Evolutionary conservation across 208 protist genomes (phyloP), one percentile per base, ranked within the genome.

Genomic region (Trypanosomatidae sp.): DNA sequence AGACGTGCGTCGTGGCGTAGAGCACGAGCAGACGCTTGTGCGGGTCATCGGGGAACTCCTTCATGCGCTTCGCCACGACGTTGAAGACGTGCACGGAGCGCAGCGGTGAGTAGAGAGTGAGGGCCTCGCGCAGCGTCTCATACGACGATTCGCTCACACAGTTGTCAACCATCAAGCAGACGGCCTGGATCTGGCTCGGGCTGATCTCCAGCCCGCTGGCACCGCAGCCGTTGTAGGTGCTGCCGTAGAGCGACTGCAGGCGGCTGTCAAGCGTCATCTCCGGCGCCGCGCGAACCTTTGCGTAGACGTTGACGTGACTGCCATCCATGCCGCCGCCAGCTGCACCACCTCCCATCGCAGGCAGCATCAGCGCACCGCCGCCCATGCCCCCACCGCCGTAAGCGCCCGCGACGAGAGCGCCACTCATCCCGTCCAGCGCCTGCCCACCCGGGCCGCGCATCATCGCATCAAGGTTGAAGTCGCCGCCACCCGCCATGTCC

Each of bases 61-160:
- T 73, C 83, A 95, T 85, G 46, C 92, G 92, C 81, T 95, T 97
- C 28, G 92, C 87, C 41, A 92, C 73, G 28, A 93, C 84, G 78
- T 86, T 88, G 68, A 97, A 94, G 22, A 88, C 82, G 74, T 97
- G 92, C 9, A 88, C 81, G 7, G 86, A 64, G 59, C 90, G 87
- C 17, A 86, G 76, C n/a, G 88, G 90, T 1, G 79, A 80, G 71
- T 93, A 93, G 15, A 90, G 71, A 49, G 70, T 80, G 43, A 97
- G 79, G 22, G 83, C 80, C 43, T 91, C 71, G 46, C 91, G 81
- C 15, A 97, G 82, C 65, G 76, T 59, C 71, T 84, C 75, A 69
- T 62, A 85, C 33, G 73, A 81, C 22, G 76, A 81, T 52, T 90
- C 85, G 76, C 91, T 83, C 2, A 89, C 82, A 69, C 88, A 94